Percentiles rank a stretch among this genome's conserved stretches.
Evolutionary conservation across 441 rosid genomes (phyloP).

Genomic region (Populus tomentosa): DNA sequence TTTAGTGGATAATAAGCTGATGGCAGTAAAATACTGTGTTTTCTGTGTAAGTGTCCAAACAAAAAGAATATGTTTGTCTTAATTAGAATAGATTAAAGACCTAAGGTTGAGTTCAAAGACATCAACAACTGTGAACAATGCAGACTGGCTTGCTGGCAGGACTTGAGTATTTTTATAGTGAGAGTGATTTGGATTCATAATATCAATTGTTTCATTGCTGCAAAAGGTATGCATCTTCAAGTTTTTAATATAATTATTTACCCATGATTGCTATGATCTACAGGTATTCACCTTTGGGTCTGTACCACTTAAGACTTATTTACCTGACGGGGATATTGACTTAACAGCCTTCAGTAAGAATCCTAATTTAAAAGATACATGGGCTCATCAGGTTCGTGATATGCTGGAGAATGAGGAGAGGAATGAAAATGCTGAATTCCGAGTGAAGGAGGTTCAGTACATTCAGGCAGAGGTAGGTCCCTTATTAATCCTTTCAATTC

Average conservation of each 20-base stretch:
- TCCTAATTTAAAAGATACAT: constrained; percentile 64
- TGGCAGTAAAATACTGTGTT: not conserved
- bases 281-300: constrained; percentile 97
- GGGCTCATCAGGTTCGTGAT: constrained; percentile 97
- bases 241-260: not conserved
- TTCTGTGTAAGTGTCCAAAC: not conserved
- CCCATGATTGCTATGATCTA: constrained; percentile 11
- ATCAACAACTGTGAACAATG: not conserved
- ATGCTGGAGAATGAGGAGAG: constrained; percentile 27
- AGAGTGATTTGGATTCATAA: not conserved
- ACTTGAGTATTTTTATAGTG: not conserved
- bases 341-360: constrained; percentile 69
- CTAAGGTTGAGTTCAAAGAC: not conserved
- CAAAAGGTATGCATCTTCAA: not conserved
- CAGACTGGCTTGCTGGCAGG: not conserved
- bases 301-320: constrained; percentile 93
- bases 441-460: constrained; percentile 94
- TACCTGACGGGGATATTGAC: constrained; percentile 98
- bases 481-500: not conserved
- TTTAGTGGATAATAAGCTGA: not conserved
- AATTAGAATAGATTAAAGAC: not conserved
- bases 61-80: not conserved
- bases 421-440: constrained; percentile 3
- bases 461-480: constrained; percentile 91
- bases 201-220: constrained; percentile 1